Evolutionary conservation across 2,329 filamentous ascomycete genomes (phyloP).

Genomic region (Teratosphaeria destructans): DNA sequence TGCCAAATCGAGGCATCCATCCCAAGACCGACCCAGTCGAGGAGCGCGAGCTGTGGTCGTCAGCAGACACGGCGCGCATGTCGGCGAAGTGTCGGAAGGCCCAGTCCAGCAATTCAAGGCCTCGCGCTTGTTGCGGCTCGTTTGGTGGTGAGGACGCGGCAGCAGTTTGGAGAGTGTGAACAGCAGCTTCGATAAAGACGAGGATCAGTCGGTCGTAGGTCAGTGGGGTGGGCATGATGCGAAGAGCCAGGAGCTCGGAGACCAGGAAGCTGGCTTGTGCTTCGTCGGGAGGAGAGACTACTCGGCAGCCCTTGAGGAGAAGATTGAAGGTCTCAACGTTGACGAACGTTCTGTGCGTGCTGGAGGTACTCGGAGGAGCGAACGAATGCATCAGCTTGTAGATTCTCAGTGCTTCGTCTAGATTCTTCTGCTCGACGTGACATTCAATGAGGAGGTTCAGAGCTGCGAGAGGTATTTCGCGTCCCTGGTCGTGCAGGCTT

Average conservation of each 20-base stretch:
- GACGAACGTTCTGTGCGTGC: conserved; percentile 18
- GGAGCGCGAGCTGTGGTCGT: neutral
- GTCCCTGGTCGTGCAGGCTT: conserved; percentile 40
- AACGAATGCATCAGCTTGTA: conserved; percentile 50
- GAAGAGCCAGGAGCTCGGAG: conserved; percentile 49
- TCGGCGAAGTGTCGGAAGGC: conserved; percentile 24
- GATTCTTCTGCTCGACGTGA: conserved; percentile 32
- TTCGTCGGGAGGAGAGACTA: conserved; percentile 29
- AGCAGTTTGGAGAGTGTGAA: conserved; percentile 6
- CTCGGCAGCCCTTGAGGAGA: conserved; percentile 29
- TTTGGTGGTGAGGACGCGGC: neutral
- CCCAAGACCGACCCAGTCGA: conserved; percentile 2
- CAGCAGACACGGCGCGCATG: conserved; percentile 17
- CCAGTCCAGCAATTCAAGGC: conserved; percentile 20
- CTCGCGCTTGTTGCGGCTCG: conserved; percentile 3
- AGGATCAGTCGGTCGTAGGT: conserved; percentile 55
- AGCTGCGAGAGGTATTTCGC: conserved; percentile 41
- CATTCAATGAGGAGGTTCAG: conserved; percentile 45
- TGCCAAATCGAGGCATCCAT: conserved; percentile 24
- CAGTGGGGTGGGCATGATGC: conserved; percentile 43
- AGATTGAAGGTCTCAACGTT: conserved; percentile 51
- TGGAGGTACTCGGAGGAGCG: conserved; percentile 14
- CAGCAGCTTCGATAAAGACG: conserved; percentile 34
- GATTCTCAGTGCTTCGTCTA: conserved; percentile 45
- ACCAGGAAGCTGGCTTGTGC: conserved; percentile 51